These are phyloP conservation scores for Rhamnella rubrinervis DNA, from an alignment of 331 rosid species.

Conservation along the genomic window DNA sequence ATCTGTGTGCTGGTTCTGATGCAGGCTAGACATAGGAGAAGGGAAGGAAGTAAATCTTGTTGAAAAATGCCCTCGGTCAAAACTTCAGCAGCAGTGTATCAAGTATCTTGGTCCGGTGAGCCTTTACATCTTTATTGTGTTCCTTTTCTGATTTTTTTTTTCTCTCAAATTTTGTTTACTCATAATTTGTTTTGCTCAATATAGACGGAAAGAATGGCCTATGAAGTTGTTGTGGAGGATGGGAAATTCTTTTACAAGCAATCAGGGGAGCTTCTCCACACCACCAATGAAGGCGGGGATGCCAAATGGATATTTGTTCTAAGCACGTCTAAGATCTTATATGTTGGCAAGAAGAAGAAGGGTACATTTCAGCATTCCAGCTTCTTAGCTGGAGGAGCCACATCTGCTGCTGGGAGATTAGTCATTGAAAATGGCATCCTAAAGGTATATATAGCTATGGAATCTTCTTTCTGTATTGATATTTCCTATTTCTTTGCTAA, in stretches of 20 bases:
- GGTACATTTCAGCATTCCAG: conserved; percentile 97
- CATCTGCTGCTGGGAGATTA: conserved; percentile 95
- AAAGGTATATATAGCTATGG: conserved; percentile 49
- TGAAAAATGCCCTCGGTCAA: conserved; percentile 73
- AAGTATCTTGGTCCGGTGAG: conserved; percentile 98
- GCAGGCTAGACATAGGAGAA: conserved; percentile 97
- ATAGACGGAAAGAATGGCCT: conserved; percentile 89
- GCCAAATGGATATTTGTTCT: conserved; percentile 96
- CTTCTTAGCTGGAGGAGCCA: conserved; percentile 99
- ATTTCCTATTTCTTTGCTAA: neutral
- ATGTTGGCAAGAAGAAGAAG: conserved; percentile 88
- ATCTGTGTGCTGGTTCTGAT: conserved; percentile 12
- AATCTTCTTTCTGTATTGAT: conserved; percentile 9
- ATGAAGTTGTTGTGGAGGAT: conserved; percentile 76
- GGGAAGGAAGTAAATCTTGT: conserved; percentile 80
- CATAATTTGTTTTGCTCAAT: conserved; percentile 19
- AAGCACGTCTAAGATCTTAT: conserved; percentile 80
- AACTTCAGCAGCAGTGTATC: conserved; percentile 91
- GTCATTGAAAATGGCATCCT: conserved; percentile 76
- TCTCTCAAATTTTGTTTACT: conserved; percentile 10
- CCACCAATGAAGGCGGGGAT: conserved; percentile 40
- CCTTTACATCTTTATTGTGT: conserved; percentile 17
- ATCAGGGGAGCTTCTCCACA: conserved; percentile 71
- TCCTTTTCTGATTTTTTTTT: neutral
- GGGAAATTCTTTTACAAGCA: conserved; percentile 76